Conservation (phyloP, 441 rosid species). For the Oxalis stricta region DNA sequence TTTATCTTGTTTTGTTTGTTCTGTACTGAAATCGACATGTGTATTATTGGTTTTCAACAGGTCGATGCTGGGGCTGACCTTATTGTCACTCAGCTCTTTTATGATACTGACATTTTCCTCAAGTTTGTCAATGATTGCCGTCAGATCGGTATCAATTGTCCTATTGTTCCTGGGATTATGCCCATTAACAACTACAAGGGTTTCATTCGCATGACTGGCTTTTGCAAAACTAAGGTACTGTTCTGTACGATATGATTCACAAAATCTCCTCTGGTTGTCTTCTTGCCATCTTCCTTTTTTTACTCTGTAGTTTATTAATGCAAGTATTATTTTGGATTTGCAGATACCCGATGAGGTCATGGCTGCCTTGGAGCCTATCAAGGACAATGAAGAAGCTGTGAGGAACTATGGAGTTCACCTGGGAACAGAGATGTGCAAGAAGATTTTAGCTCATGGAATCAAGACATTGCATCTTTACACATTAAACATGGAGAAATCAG, state of each 20-base stretch:
- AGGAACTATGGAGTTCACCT: constrained; percentile 81
- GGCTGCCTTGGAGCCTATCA: constrained; percentile 85
- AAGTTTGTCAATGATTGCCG: constrained; percentile 90
- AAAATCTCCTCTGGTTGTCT: too few species aligned
- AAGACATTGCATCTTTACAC: constrained; percentile 84
- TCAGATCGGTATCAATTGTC: constrained; percentile 79
- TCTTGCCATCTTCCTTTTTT: too few species aligned
- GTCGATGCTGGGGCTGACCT: constrained; percentile 97
- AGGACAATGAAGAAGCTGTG: constrained; percentile 93
- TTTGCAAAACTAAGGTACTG: constrained; percentile 87
- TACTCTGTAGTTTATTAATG: too few species aligned
- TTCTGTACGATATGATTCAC: too few species aligned
- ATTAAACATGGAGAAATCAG: constrained; percentile 90
- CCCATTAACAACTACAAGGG: constrained; percentile 94
- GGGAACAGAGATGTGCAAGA: constrained; percentile 90
- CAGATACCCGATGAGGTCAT: constrained; percentile 77
- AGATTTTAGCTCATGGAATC: constrained; percentile 74
- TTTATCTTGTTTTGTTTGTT: neutral
- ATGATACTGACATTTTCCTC: constrained; percentile 81
- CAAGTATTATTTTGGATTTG: too few species aligned
- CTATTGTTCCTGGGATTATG: constrained; percentile 97
- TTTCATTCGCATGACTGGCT: constrained; percentile 91
- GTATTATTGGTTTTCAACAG: too few species aligned
- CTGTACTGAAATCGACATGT: too few species aligned
- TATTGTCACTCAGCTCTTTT: constrained; percentile 75